Base-by-base conservation (phyloP, 495 filamentous ascomycete genomes). In the Talaromyces borbonicus region DNA sequence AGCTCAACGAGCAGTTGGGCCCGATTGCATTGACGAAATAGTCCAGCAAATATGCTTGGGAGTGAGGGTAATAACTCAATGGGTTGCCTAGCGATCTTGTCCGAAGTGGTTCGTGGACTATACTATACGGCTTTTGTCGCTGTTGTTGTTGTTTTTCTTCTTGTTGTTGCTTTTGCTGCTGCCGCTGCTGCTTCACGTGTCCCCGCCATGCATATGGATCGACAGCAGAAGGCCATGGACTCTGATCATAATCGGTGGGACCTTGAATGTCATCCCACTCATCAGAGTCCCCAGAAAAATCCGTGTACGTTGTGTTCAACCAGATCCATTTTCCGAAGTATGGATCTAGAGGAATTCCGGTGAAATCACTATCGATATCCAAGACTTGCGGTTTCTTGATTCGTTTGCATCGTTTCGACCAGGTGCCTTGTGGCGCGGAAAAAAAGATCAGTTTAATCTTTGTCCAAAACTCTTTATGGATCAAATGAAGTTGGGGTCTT, bases 1-100 rank as follows among this genome's bases (percentile, higher is more conserved):
- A 14, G 12, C 48, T 56, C 8, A 53, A 32, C 1, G 54, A 49
- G 25, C 54, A 56, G 11, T 50, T 48, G 2, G 39, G 32, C 8
- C 50, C 43, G 14, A 54, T 54, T 5, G 39, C 53, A 11, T 33
- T 14, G 26, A 62, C 63, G 46, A 50, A 56, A 33, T 51, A 53
- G 16, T 52, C 43, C 5, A 58, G 50, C 9, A 55, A 47, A 41
- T 56, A 49, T 36, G 29, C 32, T 24, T 52, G 44, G 1, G 31
- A 29, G 1, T 52, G 26, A 3, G 50, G 22, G 25, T 47, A 52
- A 8, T 35, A 14, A 1, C 39, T 23, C 19, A 56, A 38, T 1
- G 50, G 53, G 15, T 52, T 45, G 12, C 46, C 32, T 8, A 45
- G 30, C 15, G 32, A 27, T 9, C 22, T 7, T 14, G 18, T 36